Evolutionary conservation across 148 eudicot genomes (phyloP), one percentile per base, ranked within the genome.

Genomic region (Cornus florida): DNA sequence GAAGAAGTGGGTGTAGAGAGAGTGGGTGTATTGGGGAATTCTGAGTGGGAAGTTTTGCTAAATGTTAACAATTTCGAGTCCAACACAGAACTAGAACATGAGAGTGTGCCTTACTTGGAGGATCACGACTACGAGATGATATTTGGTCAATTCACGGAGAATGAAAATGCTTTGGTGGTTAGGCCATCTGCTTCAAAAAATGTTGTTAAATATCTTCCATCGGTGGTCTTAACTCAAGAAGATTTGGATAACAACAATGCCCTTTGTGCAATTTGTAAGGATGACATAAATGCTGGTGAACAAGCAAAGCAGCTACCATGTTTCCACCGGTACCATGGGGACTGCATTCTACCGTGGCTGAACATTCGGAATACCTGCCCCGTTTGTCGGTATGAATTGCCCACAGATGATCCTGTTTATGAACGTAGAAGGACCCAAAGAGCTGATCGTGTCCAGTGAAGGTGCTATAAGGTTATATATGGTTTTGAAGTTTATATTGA

Each of bases 351-450:
- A 43, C 97, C 94, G 2, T 92, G 97, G 97, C 82, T 92, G 60
- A 82, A 80, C 32, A 92, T 92, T 46, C 75, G 97, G 78, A 92
- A 92, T 70, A 89, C 97, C 3, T 92, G 97, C 71, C 97, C 97
- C 35, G 90, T 92, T 7, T 92, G 97, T 81, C 88, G 93, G 2
- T 81, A 82, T 76, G 94, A 92, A 74, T 80, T 92, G 86, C 91
- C 91, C 20, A 92, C 97, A 0, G 97, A 92, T 82, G 91, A 92
- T 76, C 83, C 88, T 80, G 92, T 86, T 73, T 90, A 92, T 72
- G 97, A 92, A 83, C 82, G 79, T 38, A 86, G 89, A 83, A 86
- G 85, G 86, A 43, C n/a, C 28, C 86, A 82, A 71, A 81, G 85
- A 80, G 85, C 83, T 71, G 87, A 71, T 69, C 88, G 70, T 73